Evolutionary conservation across 1,139 yeast species (phyloP).

Genomic region (Scheffersomyces illinoinensis): DNA sequence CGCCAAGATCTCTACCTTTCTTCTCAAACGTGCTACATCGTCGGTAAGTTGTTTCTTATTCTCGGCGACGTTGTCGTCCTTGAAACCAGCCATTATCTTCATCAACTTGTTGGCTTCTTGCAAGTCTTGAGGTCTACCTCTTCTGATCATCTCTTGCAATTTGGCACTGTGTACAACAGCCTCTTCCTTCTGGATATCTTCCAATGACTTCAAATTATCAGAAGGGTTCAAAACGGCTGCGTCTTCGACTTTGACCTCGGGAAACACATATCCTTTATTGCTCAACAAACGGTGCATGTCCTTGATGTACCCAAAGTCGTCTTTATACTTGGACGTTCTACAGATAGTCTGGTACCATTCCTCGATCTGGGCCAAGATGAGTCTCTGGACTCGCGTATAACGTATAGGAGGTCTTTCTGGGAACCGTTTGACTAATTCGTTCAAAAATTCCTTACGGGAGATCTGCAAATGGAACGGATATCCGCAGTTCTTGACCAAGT

Average conservation of each 20-base stretch:
- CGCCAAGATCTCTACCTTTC: conserved; percentile 86
- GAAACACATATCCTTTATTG: conserved; percentile 88
- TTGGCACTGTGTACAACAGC: conserved; percentile 92
- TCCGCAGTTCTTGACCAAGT: conserved; percentile 95
- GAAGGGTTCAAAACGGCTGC: conserved; percentile 93
- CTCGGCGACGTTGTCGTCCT: conserved; percentile 69
- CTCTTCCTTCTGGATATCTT: conserved; percentile 91
- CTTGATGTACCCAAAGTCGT: conserved; percentile 86
- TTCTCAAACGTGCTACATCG: conserved; percentile 79
- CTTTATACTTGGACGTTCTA: conserved; percentile 84
- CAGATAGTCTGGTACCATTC: conserved; percentile 98
- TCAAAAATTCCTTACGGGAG: conserved; percentile 89
- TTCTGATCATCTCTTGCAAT: conserved; percentile 88
- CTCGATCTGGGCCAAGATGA: conserved; percentile 86
- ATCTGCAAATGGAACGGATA: conserved; percentile 95
- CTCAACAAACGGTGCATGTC: conserved; percentile 93
- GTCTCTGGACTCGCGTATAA: conserved; percentile 78
- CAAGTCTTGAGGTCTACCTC: conserved; percentile 94
- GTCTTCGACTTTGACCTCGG: conserved; percentile 87
- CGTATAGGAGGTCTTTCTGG: conserved; percentile 94
- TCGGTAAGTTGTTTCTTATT: conserved; percentile 79
- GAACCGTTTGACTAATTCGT: conserved; percentile 87
- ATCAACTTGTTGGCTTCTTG: conserved; percentile 94
- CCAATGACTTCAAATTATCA: conserved; percentile 83
- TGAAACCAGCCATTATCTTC: conserved; percentile 98